Evolutionary conservation across 129 eudicot species (phyloP).

Genomic region (Saposhnikovia divaricata): DNA sequence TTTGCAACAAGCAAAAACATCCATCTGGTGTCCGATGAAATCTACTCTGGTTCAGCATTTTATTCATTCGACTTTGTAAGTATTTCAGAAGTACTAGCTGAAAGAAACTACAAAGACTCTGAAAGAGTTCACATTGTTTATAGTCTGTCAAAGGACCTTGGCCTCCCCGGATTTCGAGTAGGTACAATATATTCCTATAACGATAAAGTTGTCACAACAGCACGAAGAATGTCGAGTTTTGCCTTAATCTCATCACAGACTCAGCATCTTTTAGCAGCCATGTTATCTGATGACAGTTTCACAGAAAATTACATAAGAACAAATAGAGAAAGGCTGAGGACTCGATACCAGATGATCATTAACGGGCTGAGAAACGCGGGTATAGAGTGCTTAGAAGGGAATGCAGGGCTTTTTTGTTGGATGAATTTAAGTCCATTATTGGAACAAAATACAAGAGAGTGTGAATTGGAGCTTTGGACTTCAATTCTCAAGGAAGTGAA

Average conservation of each 20-base stretch:
- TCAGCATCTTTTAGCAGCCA: constrained; percentile 65
- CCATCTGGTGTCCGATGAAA: constrained; percentile 84
- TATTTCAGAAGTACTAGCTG: constrained; percentile 61
- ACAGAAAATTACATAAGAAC: constrained; percentile 49
- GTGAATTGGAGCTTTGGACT: constrained; percentile 65
- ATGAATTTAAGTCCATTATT: constrained; percentile 68
- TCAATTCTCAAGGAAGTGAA: constrained; percentile 52
- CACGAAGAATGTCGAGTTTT: constrained; percentile 92
- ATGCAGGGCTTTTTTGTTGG: constrained; percentile 96
- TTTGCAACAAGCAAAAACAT: constrained; percentile 56
- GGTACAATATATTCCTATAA: constrained; percentile 87
- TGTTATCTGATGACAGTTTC: constrained; percentile 62
- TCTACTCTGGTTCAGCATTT: constrained; percentile 90
- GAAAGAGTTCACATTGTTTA: constrained; percentile 91
- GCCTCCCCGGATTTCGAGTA: constrained; percentile 84
- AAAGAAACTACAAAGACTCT: constrained; percentile 41
- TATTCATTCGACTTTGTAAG: constrained; percentile 55
- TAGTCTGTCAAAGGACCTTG: constrained; percentile 83
- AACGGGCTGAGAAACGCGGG: constrained; percentile 65
- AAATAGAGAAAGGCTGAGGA: constrained; percentile 63
- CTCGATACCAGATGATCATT: constrained; percentile 56
- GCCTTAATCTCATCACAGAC: constrained; percentile 87
- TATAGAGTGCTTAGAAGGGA: constrained; percentile 67
- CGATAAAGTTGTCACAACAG: constrained; percentile 69
- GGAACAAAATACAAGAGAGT: constrained; percentile 35